Evolutionary conservation across 805 yeast genomes (phyloP).

Genomic region (Candida morakotiae): DNA sequence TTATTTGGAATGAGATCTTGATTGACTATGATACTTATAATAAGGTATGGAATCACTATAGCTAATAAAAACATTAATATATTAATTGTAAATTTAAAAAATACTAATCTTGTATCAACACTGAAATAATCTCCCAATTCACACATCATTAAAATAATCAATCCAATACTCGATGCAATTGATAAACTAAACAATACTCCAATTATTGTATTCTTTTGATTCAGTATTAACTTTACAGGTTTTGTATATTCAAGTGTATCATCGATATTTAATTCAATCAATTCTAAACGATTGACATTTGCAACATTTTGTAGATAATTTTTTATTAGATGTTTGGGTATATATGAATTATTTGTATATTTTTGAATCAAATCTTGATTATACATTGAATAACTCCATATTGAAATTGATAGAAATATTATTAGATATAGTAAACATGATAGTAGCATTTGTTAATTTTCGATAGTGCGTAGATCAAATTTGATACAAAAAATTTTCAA

Average conservation of each 20-base stretch:
- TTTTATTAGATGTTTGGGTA: conserved; percentile 22
- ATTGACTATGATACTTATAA: conserved; percentile 26
- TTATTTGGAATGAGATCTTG: conserved; percentile 21
- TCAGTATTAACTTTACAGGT: neutral
- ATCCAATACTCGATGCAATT: conserved; percentile 26
- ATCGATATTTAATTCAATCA: conserved; percentile 6
- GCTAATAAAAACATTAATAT: conserved; percentile 35
- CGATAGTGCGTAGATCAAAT: conserved; percentile 2
- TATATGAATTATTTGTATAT: conserved; percentile 10
- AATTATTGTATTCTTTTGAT: conserved; percentile 12
- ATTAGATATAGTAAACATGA: conserved; percentile 6
- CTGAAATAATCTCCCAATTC: conserved; percentile 26
- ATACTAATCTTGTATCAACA: conserved; percentile 20
- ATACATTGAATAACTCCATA: conserved; percentile 11
- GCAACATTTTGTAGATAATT: conserved; percentile 13
- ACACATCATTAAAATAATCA: conserved; percentile 32
- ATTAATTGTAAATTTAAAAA: conserved; percentile 39
- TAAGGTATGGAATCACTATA: conserved; percentile 41
- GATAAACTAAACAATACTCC: conserved; percentile 26
- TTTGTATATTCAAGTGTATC: neutral
- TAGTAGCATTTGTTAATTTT: neutral
- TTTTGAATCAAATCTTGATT: conserved; percentile 13
- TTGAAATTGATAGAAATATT: conserved; percentile 1
- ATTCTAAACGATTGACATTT: conserved; percentile 11
- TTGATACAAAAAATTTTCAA: conserved; percentile 6